Percentiles rank a stretch among this genome's conserved stretches.
Evolutionary conservation across 345 rosid genomes (phyloP).

Genomic region (Populus ilicifolia): DNA sequence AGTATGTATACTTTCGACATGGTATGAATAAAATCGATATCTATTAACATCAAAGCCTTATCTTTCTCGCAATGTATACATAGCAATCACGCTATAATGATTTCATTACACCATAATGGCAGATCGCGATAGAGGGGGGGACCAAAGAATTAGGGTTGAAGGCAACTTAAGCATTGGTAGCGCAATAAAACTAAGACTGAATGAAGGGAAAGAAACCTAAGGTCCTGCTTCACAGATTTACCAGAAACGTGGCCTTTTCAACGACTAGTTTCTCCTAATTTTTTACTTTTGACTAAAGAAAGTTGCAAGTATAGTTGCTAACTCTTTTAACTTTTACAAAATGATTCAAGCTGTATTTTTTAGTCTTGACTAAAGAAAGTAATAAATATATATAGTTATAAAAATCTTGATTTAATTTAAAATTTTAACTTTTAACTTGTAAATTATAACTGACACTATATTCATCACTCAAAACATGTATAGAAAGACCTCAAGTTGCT

Average conservation of each 20-base stretch:
- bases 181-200: not conserved
- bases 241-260: not conserved
- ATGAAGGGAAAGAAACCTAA: not conserved
- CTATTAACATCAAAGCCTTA: constrained; percentile 21
- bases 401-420: too few relatives aligned
- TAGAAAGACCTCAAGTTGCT: not conserved
- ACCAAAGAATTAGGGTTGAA: constrained; percentile 10
- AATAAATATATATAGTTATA: too few relatives aligned
- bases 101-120: not conserved
- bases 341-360: too few relatives aligned
- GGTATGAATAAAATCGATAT: constrained; percentile 37
- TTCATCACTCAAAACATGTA: too few relatives aligned
- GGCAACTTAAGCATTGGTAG: constrained; percentile 12
- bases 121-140: constrained; percentile 8
- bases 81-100: constrained; percentile 3
- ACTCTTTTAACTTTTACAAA: too few relatives aligned
- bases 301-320: too few relatives aligned
- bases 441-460: too few relatives aligned
- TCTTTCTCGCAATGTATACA: not conserved
- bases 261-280: not conserved
- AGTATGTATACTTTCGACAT: constrained; percentile 30
- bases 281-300: too few relatives aligned
- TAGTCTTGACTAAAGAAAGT: too few relatives aligned
- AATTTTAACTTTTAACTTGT: too few relatives aligned
- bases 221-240: not conserved